phyloP scores from a whole-genome alignment of 2,329 filamentous ascomycete species.

The Xylariomycetidae sp. region DNA sequence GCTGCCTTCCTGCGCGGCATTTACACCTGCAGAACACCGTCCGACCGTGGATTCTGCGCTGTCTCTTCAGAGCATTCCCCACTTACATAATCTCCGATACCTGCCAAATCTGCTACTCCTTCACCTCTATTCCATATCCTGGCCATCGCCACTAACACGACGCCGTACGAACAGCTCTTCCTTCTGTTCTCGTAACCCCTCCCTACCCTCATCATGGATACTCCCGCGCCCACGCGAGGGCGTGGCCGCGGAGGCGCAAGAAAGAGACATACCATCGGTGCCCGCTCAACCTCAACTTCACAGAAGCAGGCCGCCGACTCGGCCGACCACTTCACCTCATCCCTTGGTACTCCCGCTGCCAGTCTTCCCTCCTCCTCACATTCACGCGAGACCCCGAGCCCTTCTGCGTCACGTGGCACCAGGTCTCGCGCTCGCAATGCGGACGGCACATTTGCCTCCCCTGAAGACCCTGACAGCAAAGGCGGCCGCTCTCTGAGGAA shows the following conservation, averaged over 20 bases:
- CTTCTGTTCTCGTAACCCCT: not conserved
- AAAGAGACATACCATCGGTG: constrained; percentile 21
- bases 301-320: constrained; percentile 6
- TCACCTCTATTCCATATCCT: too few relatives aligned
- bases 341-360: constrained; percentile 14
- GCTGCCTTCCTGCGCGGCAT: too few relatives aligned
- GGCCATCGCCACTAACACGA: constrained; percentile 11
- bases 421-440: constrained; percentile 38
- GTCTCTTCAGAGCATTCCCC: constrained; percentile 17
- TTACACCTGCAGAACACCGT: too few relatives aligned
- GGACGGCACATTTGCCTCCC: constrained; percentile 29
- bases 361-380: constrained; percentile 18
- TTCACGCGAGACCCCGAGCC: constrained; percentile 23
- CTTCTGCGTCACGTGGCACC: constrained; percentile 30
- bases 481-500: constrained; percentile 54
- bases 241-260: constrained; percentile 18
- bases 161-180: constrained; percentile 1
- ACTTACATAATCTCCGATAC: constrained; percentile 30
- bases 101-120: constrained; percentile 22
- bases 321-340: constrained; percentile 9
- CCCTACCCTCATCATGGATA: constrained; percentile 19
- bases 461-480: constrained; percentile 45
- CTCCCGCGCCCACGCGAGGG: constrained; percentile 20
- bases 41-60: constrained; percentile 8
- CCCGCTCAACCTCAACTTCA: constrained; percentile 17